Percentiles rank a stretch among this genome's conserved stretches.
Conservation (phyloP, 306 rosid species). For the Inga oerstediana region DNA sequence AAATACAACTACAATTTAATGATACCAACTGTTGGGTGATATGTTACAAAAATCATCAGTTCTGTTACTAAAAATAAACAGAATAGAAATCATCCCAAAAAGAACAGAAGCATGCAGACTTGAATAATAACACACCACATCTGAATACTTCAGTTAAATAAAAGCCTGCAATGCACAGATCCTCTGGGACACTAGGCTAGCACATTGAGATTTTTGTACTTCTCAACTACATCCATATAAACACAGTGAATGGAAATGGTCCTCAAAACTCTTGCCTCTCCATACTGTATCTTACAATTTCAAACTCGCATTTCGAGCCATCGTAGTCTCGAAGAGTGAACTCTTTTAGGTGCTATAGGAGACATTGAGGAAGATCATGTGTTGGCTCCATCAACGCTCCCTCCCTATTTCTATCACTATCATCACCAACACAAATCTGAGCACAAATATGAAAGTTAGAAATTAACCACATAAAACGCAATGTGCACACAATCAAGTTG, state of each 20-base stretch:
- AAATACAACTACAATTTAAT: no score
- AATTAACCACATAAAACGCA: neutral
- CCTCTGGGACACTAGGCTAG: neutral
- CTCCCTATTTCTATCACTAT: neutral
- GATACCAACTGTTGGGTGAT: no score
- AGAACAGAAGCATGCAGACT: no score
- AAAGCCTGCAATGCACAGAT: neutral
- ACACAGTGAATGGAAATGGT: neutral
- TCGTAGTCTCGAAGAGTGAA: neutral
- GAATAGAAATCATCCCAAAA: no score
- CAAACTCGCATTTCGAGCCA: neutral
- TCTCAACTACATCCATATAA: neutral
- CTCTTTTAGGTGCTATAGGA: neutral
- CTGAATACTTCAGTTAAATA: no score
- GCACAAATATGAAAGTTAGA: neutral
- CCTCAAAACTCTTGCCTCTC: neutral
- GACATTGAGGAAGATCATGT: neutral
- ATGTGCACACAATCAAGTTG: neutral
- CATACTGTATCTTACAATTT: neutral
- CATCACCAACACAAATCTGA: neutral
- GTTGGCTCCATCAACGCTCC: neutral
- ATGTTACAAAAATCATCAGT: no score
- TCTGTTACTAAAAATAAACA: no score
- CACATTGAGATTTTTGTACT: neutral
- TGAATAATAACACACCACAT: no score